Evolutionary conservation across 352 stramenopile genomes (phyloP).

Genomic region (Phytophthora podocarpi): DNA sequence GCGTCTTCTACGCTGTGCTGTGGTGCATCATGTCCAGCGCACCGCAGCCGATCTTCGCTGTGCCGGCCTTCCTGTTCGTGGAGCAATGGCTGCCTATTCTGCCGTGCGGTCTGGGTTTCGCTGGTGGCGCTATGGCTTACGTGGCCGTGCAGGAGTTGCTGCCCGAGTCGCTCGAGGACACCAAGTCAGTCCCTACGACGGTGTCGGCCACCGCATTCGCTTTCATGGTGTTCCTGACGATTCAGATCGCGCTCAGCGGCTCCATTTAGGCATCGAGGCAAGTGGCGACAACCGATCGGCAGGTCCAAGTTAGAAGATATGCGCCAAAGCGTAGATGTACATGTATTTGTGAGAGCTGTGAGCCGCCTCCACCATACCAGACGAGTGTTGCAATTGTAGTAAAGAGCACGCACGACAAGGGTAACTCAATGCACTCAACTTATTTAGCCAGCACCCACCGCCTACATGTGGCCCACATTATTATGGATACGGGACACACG

Average conservation of each 20-base stretch:
- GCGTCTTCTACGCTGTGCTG: constrained; percentile 80
- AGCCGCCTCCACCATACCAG: no score
- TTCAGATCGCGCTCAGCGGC: constrained; percentile 79
- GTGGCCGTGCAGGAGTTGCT: constrained; percentile 91
- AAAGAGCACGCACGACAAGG: neutral
- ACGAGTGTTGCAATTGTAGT: no score
- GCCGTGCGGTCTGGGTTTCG: constrained; percentile 96
- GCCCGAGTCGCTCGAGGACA: constrained; percentile 86
- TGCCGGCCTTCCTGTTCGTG: constrained; percentile 94
- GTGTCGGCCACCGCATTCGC: constrained; percentile 70
- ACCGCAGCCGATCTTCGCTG: constrained; percentile 97
- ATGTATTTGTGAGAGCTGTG: no score
- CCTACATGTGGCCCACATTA: no score
- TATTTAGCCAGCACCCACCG: constrained; percentile 33
- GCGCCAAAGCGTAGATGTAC: constrained; percentile 17
- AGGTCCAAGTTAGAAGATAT: neutral
- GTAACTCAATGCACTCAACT: constrained; percentile 18
- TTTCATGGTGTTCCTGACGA: constrained; percentile 85
- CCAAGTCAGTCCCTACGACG: constrained; percentile 74
- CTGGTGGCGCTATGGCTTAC: constrained; percentile 97
- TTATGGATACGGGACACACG: no score
- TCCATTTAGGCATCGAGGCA: constrained; percentile 27
- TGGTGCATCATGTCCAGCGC: constrained; percentile 93
- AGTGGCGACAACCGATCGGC: neutral
- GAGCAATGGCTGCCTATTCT: constrained; percentile 95